Conservation (phyloP, 2,329 filamentous ascomycete species). For the Juglanconis juglandina region DNA sequence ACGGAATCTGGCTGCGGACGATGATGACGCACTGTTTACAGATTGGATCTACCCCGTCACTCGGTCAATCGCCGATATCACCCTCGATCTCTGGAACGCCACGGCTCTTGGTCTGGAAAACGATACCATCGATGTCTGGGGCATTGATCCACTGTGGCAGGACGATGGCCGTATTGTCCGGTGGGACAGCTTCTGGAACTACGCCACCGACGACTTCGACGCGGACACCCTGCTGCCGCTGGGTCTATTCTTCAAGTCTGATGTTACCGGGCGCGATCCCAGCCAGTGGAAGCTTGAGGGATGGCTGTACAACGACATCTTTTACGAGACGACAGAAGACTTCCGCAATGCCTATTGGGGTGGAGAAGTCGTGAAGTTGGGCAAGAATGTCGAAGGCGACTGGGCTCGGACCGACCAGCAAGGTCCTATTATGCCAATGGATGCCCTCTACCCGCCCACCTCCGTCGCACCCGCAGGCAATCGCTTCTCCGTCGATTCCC, state of each 20-base stretch:
- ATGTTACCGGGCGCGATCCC: slow-evolving; percentile 49
- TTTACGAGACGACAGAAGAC: slow-evolving; percentile 47
- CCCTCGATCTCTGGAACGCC: slow-evolving; percentile 41
- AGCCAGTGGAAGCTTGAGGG: slow-evolving; percentile 47
- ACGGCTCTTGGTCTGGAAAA: slow-evolving; percentile 36
- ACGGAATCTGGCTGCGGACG: slow-evolving; percentile 37
- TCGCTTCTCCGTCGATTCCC: slow-evolving; percentile 39
- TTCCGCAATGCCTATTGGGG: slow-evolving; percentile 42
- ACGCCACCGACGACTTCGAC: slow-evolving; percentile 36
- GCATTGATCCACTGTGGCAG: slow-evolving; percentile 40
- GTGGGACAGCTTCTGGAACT: slow-evolving; percentile 46
- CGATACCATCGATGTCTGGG: slow-evolving; percentile 39
- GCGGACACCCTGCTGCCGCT: slow-evolving; percentile 42
- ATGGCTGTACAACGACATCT: slow-evolving; percentile 54
- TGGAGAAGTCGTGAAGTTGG: slow-evolving; percentile 43
- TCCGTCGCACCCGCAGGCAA: slow-evolving; percentile 35
- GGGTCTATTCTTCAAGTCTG: slow-evolving; percentile 40
- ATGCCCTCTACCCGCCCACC: slow-evolving; percentile 35
- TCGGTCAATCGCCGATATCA: slow-evolving; percentile 39
- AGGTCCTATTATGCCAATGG: slow-evolving; percentile 33
- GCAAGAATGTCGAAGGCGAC: slow-evolving; percentile 43
- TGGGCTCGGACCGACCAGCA: slow-evolving; percentile 42
- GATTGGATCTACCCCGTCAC: slow-evolving; percentile 35
- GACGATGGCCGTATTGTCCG: slow-evolving; percentile 39
- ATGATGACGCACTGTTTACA: slow-evolving; percentile 24